A percentile compares a stretch with the other conserved stretches of the same genome.
These are phyloP conservation scores for Salvia sclarea DNA, from an alignment of 305 asterid species.

Conservation along the genomic window DNA sequence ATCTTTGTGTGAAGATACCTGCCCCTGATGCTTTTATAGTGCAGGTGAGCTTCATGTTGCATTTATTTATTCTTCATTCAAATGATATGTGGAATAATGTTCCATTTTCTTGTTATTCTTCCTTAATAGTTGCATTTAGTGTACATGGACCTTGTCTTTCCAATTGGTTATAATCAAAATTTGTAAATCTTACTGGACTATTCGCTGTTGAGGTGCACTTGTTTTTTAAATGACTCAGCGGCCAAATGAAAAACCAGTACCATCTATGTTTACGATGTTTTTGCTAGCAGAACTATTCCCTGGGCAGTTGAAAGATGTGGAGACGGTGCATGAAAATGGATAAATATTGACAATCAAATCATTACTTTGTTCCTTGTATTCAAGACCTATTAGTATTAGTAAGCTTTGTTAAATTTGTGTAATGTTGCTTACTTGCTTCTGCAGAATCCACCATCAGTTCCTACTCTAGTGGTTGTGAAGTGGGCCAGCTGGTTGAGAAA, in stretches of 20 bases:
- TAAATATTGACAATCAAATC: neutral
- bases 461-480: constrained; percentile 89
- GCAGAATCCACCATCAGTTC: constrained; percentile 99
- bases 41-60: constrained; percentile 61
- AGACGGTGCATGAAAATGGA: constrained; percentile 6
- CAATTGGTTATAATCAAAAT: constrained; percentile 12
- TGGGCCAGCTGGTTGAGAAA: constrained; percentile 83
- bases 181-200: neutral
- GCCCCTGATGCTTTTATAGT: constrained; percentile 86
- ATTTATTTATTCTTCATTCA: neutral
- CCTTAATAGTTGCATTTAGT: constrained; percentile 14
- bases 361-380: constrained; percentile 1
- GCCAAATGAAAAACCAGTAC: neutral
- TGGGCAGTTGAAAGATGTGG: constrained; percentile 20
- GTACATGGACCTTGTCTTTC: constrained; percentile 16
- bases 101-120: constrained; percentile 9
- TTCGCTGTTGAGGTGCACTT: constrained; percentile 11
- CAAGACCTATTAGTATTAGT: neutral
- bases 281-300: constrained; percentile 30
- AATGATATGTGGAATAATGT: neutral
- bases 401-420: constrained; percentile 15
- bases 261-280: constrained; percentile 1
- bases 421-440: constrained; percentile 35
- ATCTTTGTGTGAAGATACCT: constrained; percentile 77
- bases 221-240: neutral